Evolutionary conservation across 371 early-diverging fungal species (phyloP).

Genomic region (Actinomucor elegans): DNA sequence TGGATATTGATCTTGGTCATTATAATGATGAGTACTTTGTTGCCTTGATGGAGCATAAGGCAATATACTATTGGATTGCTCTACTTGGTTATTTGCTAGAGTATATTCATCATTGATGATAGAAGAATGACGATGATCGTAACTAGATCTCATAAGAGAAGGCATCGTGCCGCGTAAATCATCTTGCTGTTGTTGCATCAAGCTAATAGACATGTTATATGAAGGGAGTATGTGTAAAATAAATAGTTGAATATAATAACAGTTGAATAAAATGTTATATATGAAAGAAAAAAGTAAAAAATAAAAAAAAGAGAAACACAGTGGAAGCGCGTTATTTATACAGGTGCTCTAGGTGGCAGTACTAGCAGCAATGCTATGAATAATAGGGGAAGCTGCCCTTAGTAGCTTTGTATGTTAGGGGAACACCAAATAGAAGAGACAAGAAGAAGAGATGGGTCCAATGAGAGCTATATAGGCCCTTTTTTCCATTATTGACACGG

Average conservation of each 20-base stretch:
- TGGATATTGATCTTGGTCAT: slow-evolving; percentile 43
- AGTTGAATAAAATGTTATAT: background rate
- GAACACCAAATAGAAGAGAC: too few relatives aligned
- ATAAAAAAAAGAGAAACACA: slow-evolving; percentile 9
- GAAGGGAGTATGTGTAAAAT: background rate
- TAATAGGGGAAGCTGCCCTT: too few relatives aligned
- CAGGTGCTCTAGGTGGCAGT: too few relatives aligned
- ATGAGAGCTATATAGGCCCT: background rate
- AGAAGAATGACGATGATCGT: background rate
- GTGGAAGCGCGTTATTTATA: background rate
- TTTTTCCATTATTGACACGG: slow-evolving; percentile 12
- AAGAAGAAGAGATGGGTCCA: too few relatives aligned
- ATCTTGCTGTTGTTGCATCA: slow-evolving; percentile 16
- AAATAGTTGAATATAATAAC: background rate
- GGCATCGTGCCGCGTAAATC: slow-evolving; percentile 9
- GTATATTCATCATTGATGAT: slow-evolving; percentile 8
- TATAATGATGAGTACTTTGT: slow-evolving; percentile 6
- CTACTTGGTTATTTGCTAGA: background rate
- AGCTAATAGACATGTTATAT: slow-evolving; percentile 15
- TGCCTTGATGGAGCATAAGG: slow-evolving; percentile 1
- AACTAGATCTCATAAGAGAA: slow-evolving; percentile 1
- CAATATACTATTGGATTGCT: slow-evolving; percentile 1
- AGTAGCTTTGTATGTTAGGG: too few relatives aligned
- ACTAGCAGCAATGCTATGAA: too few relatives aligned
- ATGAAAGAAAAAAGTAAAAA: background rate